A percentile compares a stretch with the other conserved stretches of the same genome.
Evolutionary conservation across 2,329 filamentous ascomycete genomes (phyloP).

Genomic region (Xylariaceae sp.): DNA sequence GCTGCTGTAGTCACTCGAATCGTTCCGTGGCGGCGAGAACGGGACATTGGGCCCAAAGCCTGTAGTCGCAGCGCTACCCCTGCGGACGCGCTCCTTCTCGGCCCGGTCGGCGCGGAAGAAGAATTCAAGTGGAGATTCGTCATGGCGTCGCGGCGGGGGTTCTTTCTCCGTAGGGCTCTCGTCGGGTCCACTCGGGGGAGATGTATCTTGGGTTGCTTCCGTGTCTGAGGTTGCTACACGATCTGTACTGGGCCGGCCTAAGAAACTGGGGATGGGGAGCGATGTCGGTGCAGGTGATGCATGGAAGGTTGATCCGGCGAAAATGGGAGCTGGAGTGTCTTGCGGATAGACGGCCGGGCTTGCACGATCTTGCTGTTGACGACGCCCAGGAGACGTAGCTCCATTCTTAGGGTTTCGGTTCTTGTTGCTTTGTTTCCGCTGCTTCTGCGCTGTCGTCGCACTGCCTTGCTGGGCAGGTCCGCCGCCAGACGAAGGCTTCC

Average conservation of each 20-base stretch:
- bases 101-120: constrained; percentile 85
- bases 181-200: constrained; percentile 48
- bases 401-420: constrained; percentile 28
- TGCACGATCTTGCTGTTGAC: constrained; percentile 35
- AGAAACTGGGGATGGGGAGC: constrained; percentile 83
- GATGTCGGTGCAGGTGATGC: constrained; percentile 88
- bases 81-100: constrained; percentile 60
- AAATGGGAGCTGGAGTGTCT: constrained; percentile 52
- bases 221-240: constrained; percentile 41
- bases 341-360: constrained; percentile 44
- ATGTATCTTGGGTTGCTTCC: constrained; percentile 40
- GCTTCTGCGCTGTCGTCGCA: constrained; percentile 29
- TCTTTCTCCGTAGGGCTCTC: constrained; percentile 41
- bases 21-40: constrained; percentile 47
- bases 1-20: constrained; percentile 31
- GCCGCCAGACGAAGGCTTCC: constrained; percentile 32
- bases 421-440: constrained; percentile 23
- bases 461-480: constrained; percentile 32
- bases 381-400: constrained; percentile 38
- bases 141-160: constrained; percentile 30
- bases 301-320: constrained; percentile 92
- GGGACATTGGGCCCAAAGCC: constrained; percentile 34
- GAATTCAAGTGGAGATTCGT: constrained; percentile 76
- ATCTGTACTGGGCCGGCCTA: constrained; percentile 68
- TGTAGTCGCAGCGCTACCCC: constrained; percentile 46